These are phyloP conservation scores for Boletus patriciae DNA, from an alignment of 768 basidiomycete genomes.

Conservation along the genomic window DNA sequence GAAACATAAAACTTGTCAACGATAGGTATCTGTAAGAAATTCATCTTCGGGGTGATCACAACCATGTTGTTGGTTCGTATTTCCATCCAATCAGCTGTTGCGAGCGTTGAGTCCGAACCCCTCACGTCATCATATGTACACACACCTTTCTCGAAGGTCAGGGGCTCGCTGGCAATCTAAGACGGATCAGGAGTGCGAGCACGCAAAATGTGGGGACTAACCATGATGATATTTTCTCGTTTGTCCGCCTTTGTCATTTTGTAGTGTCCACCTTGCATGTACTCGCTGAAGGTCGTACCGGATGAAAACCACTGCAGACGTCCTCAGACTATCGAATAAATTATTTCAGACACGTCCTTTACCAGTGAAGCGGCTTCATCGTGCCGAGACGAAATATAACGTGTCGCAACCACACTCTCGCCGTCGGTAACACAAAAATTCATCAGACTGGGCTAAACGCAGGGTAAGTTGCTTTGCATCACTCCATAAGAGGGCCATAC, in stretches of 20 bases:
- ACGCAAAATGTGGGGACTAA: constrained; percentile 23
- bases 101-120: not conserved
- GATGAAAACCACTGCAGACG: constrained; percentile 83
- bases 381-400: constrained; percentile 89
- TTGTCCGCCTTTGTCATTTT: constrained; percentile 96
- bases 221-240: constrained; percentile 94
- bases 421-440: constrained; percentile 98
- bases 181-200: constrained; percentile 8
- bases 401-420: constrained; percentile 86
- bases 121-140: not conserved
- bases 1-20: constrained; percentile 91
- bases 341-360: constrained; percentile 20
- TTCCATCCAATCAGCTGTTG: constrained; percentile 94
- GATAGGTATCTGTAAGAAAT: constrained; percentile 91
- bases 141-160: constrained; percentile 93
- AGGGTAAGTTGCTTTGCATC: constrained; percentile 1
- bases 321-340: constrained; percentile 5
- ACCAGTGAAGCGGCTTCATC: constrained; percentile 93
- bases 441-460: constrained; percentile 74
- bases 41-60: constrained; percentile 94
- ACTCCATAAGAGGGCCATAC: constrained; percentile 35
- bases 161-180: constrained; percentile 85
- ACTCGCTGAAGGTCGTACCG: constrained; percentile 91
- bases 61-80: constrained; percentile 96
- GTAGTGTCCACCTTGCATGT: constrained; percentile 84